Conservation (phyloP, 139 green algal genomes). For the Chlamydomonas eustigma region DNA sequence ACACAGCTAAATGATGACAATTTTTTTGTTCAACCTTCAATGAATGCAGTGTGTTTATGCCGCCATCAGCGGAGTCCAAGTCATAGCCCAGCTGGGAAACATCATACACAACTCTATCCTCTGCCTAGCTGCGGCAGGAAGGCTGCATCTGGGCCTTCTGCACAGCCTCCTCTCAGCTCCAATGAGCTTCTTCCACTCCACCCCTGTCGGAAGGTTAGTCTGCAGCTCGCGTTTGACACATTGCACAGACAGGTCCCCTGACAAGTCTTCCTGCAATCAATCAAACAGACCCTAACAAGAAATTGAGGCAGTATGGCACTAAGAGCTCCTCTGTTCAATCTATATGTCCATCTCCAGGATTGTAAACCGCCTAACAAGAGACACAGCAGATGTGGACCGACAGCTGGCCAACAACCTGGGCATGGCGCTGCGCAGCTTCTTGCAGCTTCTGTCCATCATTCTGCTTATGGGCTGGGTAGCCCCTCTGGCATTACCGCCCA, state of each 20-base stretch:
- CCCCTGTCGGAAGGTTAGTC: slow-evolving; percentile 57
- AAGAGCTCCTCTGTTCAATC: too few relatives aligned
- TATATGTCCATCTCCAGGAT: too few relatives aligned
- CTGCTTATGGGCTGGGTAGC: slow-evolving; percentile 54
- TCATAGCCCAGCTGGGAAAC: slow-evolving; percentile 11
- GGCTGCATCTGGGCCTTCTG: slow-evolving; percentile 34
- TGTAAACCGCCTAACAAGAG: slow-evolving; percentile 79
- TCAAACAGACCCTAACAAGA: too few relatives aligned
- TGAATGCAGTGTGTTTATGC: slow-evolving; percentile 48
- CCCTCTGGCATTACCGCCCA: slow-evolving; percentile 58
- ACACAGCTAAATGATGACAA: too few relatives aligned
- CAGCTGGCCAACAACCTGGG: slow-evolving; percentile 37
- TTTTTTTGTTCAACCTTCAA: too few relatives aligned
- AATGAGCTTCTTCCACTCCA: slow-evolving; percentile 87
- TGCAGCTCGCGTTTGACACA: neutral
- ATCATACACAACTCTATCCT: slow-evolving; percentile 31
- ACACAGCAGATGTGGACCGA: slow-evolving; percentile 50
- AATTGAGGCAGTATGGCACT: too few relatives aligned
- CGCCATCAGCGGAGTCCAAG: slow-evolving; percentile 39
- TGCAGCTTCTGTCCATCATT: slow-evolving; percentile 62
- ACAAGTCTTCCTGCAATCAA: too few relatives aligned
- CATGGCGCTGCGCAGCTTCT: slow-evolving; percentile 31
- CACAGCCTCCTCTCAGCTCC: slow-evolving; percentile 51
- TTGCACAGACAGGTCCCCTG: too few relatives aligned
- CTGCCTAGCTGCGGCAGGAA: slow-evolving; percentile 17